phyloP scores from a whole-genome alignment of 352 stramenopile species.

The Pythium vanterpoolii region DNA sequence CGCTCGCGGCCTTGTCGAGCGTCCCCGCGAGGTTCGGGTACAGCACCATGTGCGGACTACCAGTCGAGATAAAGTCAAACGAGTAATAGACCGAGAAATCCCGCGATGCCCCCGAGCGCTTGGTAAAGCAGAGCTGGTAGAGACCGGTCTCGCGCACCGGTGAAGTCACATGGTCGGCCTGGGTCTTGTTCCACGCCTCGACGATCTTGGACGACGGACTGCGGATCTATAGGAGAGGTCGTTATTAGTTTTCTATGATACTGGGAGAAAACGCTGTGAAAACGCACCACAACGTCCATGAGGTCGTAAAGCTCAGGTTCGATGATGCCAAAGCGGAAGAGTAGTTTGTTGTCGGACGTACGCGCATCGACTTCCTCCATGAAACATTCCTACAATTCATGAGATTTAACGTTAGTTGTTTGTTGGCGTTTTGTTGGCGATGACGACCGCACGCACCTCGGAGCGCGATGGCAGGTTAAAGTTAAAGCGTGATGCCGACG shows the following conservation, averaged over 20 bases:
- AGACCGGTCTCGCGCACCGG: constrained; percentile 70
- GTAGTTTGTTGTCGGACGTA: constrained; percentile 31
- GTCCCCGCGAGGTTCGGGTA: constrained; percentile 64
- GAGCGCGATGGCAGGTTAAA: constrained; percentile 25
- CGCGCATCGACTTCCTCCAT: constrained; percentile 28
- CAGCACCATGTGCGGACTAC: constrained; percentile 47
- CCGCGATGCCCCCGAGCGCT: constrained; percentile 51
- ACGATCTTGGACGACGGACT: constrained; percentile 20
- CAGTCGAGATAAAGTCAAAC: constrained; percentile 79
- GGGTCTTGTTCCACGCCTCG: constrained; percentile 53
- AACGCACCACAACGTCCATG: constrained; percentile 27
- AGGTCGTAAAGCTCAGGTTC: constrained; percentile 27
- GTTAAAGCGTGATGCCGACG: constrained; percentile 22
- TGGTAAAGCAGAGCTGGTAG: constrained; percentile 77
- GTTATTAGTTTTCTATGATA: no score
- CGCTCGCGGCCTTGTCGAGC: constrained; percentile 40
- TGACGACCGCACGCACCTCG: no score
- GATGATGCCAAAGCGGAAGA: constrained; percentile 34
- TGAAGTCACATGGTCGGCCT: constrained; percentile 51
- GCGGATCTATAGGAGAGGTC: constrained; percentile 21
- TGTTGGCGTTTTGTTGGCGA: no score
- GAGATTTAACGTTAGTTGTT: neutral
- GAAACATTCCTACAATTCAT: constrained; percentile 27
- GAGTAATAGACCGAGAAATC: constrained; percentile 70
- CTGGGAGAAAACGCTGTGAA: neutral